Base-by-base conservation (phyloP, 805 yeast genomes). In the Teunomyces cretensis region DNA sequence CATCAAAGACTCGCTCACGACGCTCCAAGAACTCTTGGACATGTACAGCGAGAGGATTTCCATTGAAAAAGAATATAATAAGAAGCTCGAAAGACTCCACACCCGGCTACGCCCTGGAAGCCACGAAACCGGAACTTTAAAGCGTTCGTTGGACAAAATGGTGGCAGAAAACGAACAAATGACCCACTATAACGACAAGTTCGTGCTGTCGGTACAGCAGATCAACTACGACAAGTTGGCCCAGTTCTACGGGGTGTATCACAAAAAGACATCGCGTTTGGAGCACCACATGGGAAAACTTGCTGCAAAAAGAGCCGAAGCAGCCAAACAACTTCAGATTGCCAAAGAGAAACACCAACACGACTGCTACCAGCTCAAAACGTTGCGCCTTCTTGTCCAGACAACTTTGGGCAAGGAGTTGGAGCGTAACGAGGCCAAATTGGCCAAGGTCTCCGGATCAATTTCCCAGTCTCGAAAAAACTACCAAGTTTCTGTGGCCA, bases 391-490 rank as follows among this genome's bases (percentile, higher is more conserved):
- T 5, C 80, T 82, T 52, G 79, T 80, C 52, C 81, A 81, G 46
- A 70, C 89, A 16, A 74, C 88, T 24, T 79, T 87, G 71, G 94
- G 91, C 15, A 79, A 78, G 50, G 96, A 88, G 57, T 75, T 83
- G 26, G 86, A 83, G 46, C 78, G 74, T 49, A 70, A 79, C 53
- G 76, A 83, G 47, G 67, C 69, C 33, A 85, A 81, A 58, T 72
- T 83, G 36, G 74, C 72, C 38, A 78, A 76, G 50, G 66, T 78
- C 5, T 75, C 71, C 46, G 64, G 68, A 17, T 53, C 75, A 9
- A 75, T 69, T 63, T 58, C 60, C 19, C 60, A 54, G 30, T 65
- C 64, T 43, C 77, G 80, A 47, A 66, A 79, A 3, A 83, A 82
- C 39, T 88, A 86, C 58, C 84, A 79, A 56, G 64, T 72, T 5